Evolutionary conservation across 208 protist genomes (phyloP).

Genomic region (Zelonia costaricensis): DNA sequence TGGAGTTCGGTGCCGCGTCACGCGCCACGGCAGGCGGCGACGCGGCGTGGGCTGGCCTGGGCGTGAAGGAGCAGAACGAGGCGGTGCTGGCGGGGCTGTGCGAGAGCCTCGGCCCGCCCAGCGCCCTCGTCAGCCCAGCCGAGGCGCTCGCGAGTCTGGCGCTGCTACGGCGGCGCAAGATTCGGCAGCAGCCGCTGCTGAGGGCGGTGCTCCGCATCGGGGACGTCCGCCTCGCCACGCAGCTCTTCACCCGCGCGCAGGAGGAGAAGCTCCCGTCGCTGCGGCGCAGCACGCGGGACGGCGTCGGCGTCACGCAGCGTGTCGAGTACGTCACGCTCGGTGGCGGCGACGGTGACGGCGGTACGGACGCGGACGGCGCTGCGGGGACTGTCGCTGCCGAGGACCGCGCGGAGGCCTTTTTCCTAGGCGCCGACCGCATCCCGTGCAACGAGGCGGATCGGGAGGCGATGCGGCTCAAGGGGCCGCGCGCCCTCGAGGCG

Average conservation of each 20-base stretch:
- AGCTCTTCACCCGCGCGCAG: conserved; percentile 68
- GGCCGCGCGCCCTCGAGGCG: conserved; percentile 54
- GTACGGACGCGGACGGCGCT: conserved; percentile 1
- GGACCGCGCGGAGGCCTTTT: conserved; percentile 59
- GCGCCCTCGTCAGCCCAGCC: conserved; percentile 39
- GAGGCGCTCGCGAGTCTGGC: conserved; percentile 42
- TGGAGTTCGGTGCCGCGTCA: conserved; percentile 47
- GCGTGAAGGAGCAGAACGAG: conserved; percentile 65
- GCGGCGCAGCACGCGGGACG: conserved; percentile 43
- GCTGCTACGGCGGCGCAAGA: conserved; percentile 28
- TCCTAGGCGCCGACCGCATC: conserved; percentile 82
- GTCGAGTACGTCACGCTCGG: conserved; percentile 22
- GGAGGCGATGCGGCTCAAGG: conserved; percentile 55
- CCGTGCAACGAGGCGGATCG: conserved; percentile 78
- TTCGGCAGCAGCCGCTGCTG: conserved; percentile 44
- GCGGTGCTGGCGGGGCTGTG: conserved; percentile 59
- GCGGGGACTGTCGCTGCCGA: conserved; percentile 4
- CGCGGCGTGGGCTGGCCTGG: conserved; percentile 11
- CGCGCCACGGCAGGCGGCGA: not conserved
- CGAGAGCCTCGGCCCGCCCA: conserved; percentile 27
- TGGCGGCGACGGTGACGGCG: too few species aligned
- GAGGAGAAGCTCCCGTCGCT: conserved; percentile 60
- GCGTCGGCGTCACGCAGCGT: conserved; percentile 39
- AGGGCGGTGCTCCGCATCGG: conserved; percentile 66
- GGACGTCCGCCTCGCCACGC: conserved; percentile 67